Evolutionary conservation across 768 basidiomycete species (phyloP), one percentile per base, ranked within the genome.

Genomic region (Leucocoprinus leucothites): DNA sequence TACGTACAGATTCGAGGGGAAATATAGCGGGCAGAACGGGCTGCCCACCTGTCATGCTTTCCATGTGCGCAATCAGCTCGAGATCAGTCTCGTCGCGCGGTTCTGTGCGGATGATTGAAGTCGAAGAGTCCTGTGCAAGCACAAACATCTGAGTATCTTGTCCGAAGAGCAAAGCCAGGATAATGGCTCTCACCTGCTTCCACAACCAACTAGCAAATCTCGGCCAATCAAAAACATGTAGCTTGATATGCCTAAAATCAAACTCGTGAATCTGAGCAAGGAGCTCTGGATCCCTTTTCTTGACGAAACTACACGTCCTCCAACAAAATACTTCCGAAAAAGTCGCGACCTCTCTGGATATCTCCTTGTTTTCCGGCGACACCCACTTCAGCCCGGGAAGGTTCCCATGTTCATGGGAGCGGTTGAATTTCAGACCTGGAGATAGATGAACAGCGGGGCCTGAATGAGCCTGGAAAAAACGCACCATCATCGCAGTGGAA

Each of bases 401-500:
- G 22, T 36, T 4, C 16, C 21, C 46, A 34, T 47, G 46, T 13
- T 4, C 1, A n/a, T 47, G 46, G 11, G 18, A 9, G 1, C 4
- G 16, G 26, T 28, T 18, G 25, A 28, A 31, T 2, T 47, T 25
- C 18, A 9, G 25, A 7, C 25, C 25, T 47, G 28, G 19, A 9
- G 25, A 13, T 22, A 25, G 19, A 44, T 9, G 3, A 21, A 18
- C n/a, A 18, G n/a, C 11, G 13, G 45, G 11, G 6, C 4, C 18
- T 19, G 16, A 14, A 14, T 14, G 4, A 16, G 4, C 4, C 13
- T 41, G 6, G 18, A 41, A 41, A 22, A 25, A 46, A 18, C 49
- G 38, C 38, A 41, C 49, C 21, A n/a, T 51, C 36, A 40, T 40
- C 19, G 36, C 24, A n/a, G n/a, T 51, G 49, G 24, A 40, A 51